phyloP scores from a whole-genome alignment of 2,329 filamentous ascomycete species.

The Hymenotorrendiella dingleyae region DNA sequence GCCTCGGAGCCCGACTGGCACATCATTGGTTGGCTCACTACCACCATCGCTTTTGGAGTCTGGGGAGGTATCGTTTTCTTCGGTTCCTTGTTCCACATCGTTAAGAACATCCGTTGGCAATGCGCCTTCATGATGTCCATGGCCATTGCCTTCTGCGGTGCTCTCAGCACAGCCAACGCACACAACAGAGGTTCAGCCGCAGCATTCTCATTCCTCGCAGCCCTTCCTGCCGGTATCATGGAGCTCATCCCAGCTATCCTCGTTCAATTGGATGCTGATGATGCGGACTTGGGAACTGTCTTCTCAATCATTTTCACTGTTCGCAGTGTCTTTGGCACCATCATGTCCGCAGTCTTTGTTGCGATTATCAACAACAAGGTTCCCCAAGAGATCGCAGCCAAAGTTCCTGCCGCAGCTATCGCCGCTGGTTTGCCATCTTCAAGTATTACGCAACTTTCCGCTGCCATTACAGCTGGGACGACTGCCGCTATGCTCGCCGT shows the following conservation, averaged over 20 bases:
- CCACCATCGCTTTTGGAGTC: neutral
- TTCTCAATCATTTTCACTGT: neutral
- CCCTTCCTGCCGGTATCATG: neutral
- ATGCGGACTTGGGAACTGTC: neutral
- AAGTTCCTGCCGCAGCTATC: neutral
- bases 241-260: neutral
- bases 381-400: neutral
- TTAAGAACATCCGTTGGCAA: neutral
- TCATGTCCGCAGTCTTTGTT: neutral
- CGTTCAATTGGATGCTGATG: neutral
- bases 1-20: neutral
- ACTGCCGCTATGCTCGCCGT: neutral
- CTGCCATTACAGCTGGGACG: neutral
- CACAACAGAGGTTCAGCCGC: neutral
- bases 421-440: neutral
- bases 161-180: neutral
- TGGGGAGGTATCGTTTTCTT: neutral
- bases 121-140: neutral
- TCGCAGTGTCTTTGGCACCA: neutral
- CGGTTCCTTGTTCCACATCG: neutral
- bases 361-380: neutral
- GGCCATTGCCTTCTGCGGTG: neutral
- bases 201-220: neutral
- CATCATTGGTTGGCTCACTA: neutral
- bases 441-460: neutral